Conservation (phyloP, 345 rosid genomes). For the Ceriops zippeliana region DNA sequence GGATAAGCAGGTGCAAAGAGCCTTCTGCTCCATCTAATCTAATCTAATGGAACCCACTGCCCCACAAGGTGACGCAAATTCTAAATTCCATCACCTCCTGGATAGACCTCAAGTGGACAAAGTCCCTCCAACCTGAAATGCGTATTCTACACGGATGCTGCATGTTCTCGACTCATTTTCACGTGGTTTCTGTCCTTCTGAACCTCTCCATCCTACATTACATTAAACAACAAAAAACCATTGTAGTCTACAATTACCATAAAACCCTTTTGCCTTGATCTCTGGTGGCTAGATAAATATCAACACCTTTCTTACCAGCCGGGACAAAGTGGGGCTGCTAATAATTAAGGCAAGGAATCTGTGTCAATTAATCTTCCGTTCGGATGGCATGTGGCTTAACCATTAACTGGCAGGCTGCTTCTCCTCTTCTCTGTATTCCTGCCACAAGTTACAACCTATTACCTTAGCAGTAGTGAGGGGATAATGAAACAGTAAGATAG, state of each 20-base stretch:
- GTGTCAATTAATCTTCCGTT: too few species aligned
- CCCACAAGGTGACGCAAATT: constrained; percentile 18
- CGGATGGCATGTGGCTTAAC: too few species aligned
- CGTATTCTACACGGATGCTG: constrained; percentile 57
- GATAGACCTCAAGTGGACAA: constrained; percentile 10
- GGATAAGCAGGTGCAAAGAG: constrained; percentile 31
- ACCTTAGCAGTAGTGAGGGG: background rate
- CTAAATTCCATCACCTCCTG: constrained; percentile 10
- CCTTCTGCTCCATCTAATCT: constrained; percentile 11
- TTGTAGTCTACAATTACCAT: background rate
- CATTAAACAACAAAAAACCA: background rate
- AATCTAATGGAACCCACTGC: constrained; percentile 29
- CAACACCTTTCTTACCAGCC: too few species aligned
- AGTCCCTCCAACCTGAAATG: constrained; percentile 15
- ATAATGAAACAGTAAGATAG: constrained; percentile 16
- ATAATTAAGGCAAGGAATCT: too few species aligned
- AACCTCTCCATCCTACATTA: constrained; percentile 22
- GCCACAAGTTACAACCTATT: too few species aligned
- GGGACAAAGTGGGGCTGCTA: too few species aligned
- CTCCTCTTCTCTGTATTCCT: too few species aligned
- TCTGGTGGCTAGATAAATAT: background rate
- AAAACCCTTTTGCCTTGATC: constrained; percentile 1
- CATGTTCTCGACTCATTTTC: constrained; percentile 52
- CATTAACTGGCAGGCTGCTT: too few species aligned
- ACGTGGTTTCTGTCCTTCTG: constrained; percentile 46